phyloP scores from a whole-genome alignment of 495 filamentous ascomycete genomes.

The Penicillium lagena region DNA sequence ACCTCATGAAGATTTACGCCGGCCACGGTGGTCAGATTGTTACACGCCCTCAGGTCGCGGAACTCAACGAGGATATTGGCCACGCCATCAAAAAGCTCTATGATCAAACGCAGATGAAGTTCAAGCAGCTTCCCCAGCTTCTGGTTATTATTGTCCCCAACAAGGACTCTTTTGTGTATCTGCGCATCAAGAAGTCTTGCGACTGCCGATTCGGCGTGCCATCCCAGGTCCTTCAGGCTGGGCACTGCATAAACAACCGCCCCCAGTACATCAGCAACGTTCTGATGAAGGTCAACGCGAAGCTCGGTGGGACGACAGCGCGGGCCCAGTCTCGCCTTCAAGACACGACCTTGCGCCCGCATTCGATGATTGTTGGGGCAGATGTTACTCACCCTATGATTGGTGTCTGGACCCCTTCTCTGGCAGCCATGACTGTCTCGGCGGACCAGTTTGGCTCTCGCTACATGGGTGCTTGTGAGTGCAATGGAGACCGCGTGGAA shows the following conservation, averaged over 20 bases:
- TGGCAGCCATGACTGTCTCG: constrained; percentile 82
- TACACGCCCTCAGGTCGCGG: constrained; percentile 20
- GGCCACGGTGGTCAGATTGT: constrained; percentile 65
- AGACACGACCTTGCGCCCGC: constrained; percentile 29
- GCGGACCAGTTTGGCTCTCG: constrained; percentile 60
- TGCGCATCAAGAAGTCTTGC: constrained; percentile 71
- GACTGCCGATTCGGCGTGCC: constrained; percentile 76
- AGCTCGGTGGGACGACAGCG: constrained; percentile 77
- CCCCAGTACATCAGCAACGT: constrained; percentile 85
- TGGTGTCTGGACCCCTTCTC: constrained; percentile 58
- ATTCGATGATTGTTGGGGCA: constrained; percentile 75
- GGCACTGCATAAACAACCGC: constrained; percentile 53
- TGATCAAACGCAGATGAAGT: constrained; percentile 39
- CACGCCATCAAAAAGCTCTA: constrained; percentile 48
- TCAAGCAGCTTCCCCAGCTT: constrained; percentile 48
- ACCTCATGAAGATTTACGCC: constrained; percentile 56
- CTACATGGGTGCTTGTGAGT: constrained; percentile 70
- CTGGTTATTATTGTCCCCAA: constrained; percentile 64
- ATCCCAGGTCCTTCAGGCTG: constrained; percentile 63
- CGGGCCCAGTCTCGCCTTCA: constrained; percentile 29
- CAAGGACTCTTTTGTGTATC: constrained; percentile 61
- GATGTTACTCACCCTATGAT: constrained; percentile 84
- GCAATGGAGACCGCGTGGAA: constrained; percentile 72
- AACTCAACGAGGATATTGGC: constrained; percentile 39
- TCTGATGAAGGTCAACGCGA: constrained; percentile 90